Base-by-base conservation (phyloP, 2,329 filamentous ascomycete species). In the Cladosporium sp. region DNA sequence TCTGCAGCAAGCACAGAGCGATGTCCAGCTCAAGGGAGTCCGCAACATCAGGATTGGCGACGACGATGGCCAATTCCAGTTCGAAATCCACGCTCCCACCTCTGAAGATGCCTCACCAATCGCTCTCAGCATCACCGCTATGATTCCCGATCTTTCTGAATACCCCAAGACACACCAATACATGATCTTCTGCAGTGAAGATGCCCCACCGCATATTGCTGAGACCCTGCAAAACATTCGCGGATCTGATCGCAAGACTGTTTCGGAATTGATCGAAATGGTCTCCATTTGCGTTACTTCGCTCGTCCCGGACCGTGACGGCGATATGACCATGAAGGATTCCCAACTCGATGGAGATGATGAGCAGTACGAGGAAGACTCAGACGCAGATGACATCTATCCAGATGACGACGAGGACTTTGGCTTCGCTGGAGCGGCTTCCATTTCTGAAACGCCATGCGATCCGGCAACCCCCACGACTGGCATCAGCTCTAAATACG, bases 11-110 rank as follows among this genome's bases (percentile, higher is more conserved):
- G 73, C 68, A 7, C 69, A 67, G 6, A 54, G 61, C 12, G 60
- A 63, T 36, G 61, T 68, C 17, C 60, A 60, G 3, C 70, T 81
- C 41, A 56, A 70, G 1, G 69, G 76, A 43, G 72, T 93, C 42
- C 70, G 69, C 42, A 63, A 74, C 30, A 70, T 95, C 19, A 69
- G 70, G 29, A 71, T 73, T 30, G 86, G 86, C 13, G 81, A 84
- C 4, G 84, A 86, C 27, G 86, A 92, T 65, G 88, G 86, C 45
- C 82, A 87, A 51, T 74, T 95, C 51, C 77, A 76, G 12, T 86
- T 92, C 64, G 49, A 51, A 20, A 19, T 50, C n/a, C 17, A 39
- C 7, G 15, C 47, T 20, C 11, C 32, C 7, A 3, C 12, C 5
- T 18, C 22, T 6, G 37, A 20, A 8, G 19, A 13, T 17, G 18